A percentile compares a stretch with the other conserved stretches of the same genome.
Evolutionary conservation across 768 basidiomycete genomes (phyloP).

Genomic region (Leucosporidium yakuticum): DNA sequence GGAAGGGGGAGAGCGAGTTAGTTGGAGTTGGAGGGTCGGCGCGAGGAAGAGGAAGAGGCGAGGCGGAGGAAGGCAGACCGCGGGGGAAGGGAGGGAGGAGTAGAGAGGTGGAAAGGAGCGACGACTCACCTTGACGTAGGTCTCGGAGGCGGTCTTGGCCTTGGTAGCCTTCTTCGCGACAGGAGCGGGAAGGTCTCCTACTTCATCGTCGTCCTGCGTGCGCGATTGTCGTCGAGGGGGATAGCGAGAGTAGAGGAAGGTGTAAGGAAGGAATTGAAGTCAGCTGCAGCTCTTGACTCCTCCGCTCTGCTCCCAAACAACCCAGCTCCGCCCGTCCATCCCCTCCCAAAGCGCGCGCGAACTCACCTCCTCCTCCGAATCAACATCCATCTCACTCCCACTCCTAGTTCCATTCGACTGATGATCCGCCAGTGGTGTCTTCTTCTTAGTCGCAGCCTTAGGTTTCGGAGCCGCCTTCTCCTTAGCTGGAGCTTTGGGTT

Average conservation of each 20-base stretch:
- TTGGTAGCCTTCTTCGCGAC: slow-evolving; percentile 36
- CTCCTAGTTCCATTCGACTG: slow-evolving; percentile 13
- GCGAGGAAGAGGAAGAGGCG: neutral
- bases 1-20: slow-evolving; percentile 7
- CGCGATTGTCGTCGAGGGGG: neutral
- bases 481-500: slow-evolving; percentile 46
- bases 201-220: slow-evolving; percentile 43
- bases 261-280: neutral
- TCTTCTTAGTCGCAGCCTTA: slow-evolving; percentile 53
- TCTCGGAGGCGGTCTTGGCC: slow-evolving; percentile 33
- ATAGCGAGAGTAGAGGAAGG: no score
- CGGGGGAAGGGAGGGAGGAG: neutral
- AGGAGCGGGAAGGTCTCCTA: slow-evolving; percentile 40
- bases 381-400: slow-evolving; percentile 44
- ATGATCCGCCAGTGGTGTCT: slow-evolving; percentile 17
- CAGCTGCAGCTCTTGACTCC: neutral
- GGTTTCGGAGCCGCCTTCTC: slow-evolving; percentile 56
- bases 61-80: neutral
- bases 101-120: no score
- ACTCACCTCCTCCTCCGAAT: slow-evolving; percentile 44
- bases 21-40: neutral
- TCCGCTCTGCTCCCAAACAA: neutral
- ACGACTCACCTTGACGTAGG: slow-evolving; percentile 28
- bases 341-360: neutral
- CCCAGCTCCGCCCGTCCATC: neutral